Conservation (phyloP, 306 rosid species). For the Lotus japonicus region DNA sequence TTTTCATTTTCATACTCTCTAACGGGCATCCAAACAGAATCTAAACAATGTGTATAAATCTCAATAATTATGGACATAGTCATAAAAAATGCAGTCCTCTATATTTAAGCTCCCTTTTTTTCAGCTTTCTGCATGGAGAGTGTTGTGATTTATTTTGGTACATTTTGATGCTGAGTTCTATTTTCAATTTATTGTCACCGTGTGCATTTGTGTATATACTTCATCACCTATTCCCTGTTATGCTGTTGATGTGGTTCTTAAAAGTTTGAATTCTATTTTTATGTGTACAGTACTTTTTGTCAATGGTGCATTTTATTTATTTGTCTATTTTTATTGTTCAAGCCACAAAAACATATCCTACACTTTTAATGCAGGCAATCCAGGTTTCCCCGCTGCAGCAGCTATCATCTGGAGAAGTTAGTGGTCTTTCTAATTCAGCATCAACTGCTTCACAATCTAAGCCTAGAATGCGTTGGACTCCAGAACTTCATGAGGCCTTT, state of each 20-base stretch:
- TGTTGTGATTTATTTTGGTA: neutral
- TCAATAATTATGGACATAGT: neutral
- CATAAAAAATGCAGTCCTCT: neutral
- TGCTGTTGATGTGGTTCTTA: neutral
- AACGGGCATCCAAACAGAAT: too few relatives aligned
- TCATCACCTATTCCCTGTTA: neutral
- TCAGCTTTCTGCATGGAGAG: neutral
- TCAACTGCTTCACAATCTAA: conserved; percentile 49
- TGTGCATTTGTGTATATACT: conserved; percentile 8
- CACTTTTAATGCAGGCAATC: conserved; percentile 39
- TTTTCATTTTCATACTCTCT: too few relatives aligned
- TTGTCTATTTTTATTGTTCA: neutral
- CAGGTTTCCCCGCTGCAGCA: conserved; percentile 35
- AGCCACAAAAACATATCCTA: conserved; percentile 30
- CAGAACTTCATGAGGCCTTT: conserved; percentile 91
- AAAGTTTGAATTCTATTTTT: conserved; percentile 5
- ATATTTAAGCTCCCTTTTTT: neutral
- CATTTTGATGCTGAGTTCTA: conserved; percentile 6
- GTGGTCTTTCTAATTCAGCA: conserved; percentile 30
- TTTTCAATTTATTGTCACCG: neutral
- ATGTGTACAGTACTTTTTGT: neutral
- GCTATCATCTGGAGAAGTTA: conserved; percentile 39
- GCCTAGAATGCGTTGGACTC: conserved; percentile 97
- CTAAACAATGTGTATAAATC: neutral
- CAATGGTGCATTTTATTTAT: conserved; percentile 7